These are phyloP conservation scores for Candida ficus DNA, from an alignment of 805 yeast species.

Conservation along the genomic window DNA sequence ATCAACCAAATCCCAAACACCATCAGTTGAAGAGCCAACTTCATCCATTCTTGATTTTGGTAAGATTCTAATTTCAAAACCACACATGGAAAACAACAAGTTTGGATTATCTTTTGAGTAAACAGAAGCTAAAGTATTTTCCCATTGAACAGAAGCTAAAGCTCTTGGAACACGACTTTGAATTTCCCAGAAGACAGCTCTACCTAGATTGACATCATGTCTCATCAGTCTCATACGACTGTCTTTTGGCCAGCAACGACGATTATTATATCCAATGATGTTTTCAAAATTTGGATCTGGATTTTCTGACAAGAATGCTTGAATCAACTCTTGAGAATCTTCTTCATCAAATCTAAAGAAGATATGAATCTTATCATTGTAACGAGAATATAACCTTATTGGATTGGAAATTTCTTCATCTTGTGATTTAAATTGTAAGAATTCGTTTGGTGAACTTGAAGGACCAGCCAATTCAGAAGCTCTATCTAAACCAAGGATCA, in stretches of 20 bases:
- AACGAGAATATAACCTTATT: conserved; percentile 73
- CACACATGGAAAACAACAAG: conserved; percentile 83
- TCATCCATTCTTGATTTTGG: conserved; percentile 65
- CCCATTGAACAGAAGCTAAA: conserved; percentile 72
- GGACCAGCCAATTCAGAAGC: conserved; percentile 87
- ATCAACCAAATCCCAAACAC: conserved; percentile 85
- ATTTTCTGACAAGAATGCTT: conserved; percentile 72
- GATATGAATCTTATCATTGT: conserved; percentile 76
- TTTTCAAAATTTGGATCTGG: conserved; percentile 93
- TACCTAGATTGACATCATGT: conserved; percentile 85
- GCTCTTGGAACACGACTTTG: conserved; percentile 74
- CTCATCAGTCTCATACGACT: conserved; percentile 86
- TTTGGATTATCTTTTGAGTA: conserved; percentile 90
- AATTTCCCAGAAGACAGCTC: conserved; percentile 91
- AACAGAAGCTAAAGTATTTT: conserved; percentile 75
- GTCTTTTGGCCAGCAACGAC: conserved; percentile 93
- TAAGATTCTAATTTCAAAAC: conserved; percentile 85
- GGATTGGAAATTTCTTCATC: conserved; percentile 67
- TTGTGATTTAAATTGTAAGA: conserved; percentile 59
- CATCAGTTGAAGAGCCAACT: conserved; percentile 58
- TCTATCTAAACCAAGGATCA: conserved; percentile 78
- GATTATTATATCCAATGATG: conserved; percentile 79
- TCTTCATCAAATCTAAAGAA: conserved; percentile 69
- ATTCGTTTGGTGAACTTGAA: conserved; percentile 64
- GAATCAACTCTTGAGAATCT: conserved; percentile 71